Evolutionary conservation across 352 stramenopile species (phyloP), one percentile per base, ranked within the genome.

Genomic region (Peronospora belbahrii): DNA sequence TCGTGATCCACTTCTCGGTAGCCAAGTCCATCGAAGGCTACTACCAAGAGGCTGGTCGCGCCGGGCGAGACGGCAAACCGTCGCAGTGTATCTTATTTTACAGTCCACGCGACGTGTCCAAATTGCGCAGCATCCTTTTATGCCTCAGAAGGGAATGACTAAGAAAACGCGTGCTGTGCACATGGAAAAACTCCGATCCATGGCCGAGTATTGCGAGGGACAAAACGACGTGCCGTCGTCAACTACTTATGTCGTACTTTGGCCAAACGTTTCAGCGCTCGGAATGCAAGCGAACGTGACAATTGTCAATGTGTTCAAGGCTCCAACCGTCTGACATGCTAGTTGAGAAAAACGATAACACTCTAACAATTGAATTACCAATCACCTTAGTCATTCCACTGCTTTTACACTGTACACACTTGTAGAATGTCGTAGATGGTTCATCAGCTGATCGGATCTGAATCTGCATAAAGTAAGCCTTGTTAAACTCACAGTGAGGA

Each of bases 391-490:
- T 96, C 85, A 62, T 92, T 96, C 96, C 96, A 99, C 64, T 98
- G 92, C 72, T 88, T 52, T 90, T 95, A 70, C 96, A 99, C 54
- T 96, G 88, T 25, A 96, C 89, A 65, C 97, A 99, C 67, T 98
- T 98, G 82, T 99, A 99, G 74, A 99, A 99, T n/a, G 96, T 97
- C 34, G 96, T 99, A 82, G 97, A 98, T 4, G 94, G 95, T 62
- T 98, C 94, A 56, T 98, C 94, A 6, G 96, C 96, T 46, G 94
- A 98, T 35, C 97, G 82, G 74, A 99, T 99, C 78, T 99, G 97
- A 69, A 99, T 98, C 78, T 99, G 96, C 93, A 99, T 98, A 76
- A 99, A 99, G 74, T 99, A 99, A 9, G 97, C 97, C 65, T 97
- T 88, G 31, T 78, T 88, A 69, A 95, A 82, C 60, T 95, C 83